Evolutionary conservation across 192 early-diverging fungal genomes (phyloP).

Genomic region (Entomortierella beljakovae): DNA sequence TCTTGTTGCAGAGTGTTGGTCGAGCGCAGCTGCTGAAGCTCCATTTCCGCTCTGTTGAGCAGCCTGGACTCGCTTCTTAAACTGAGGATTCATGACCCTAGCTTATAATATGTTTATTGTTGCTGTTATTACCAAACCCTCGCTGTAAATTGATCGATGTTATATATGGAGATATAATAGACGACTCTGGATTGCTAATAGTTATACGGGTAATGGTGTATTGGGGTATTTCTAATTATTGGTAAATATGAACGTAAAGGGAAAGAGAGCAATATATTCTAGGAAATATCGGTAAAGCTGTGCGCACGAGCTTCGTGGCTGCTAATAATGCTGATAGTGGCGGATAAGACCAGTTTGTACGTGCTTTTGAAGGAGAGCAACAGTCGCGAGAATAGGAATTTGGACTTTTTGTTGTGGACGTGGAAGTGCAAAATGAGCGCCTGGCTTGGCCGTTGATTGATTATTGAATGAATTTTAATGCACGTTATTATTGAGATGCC

Average conservation of each 20-base stretch:
- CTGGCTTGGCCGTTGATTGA: slow-evolving; percentile 1
- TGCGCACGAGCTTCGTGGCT: background rate
- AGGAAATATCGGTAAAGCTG: background rate
- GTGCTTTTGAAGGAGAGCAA: background rate
- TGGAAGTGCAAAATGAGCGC: background rate
- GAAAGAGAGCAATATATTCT: background rate
- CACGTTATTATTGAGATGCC: background rate
- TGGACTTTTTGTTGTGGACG: slow-evolving; percentile 5
- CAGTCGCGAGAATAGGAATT: slow-evolving; percentile 10
- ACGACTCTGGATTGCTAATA: background rate
- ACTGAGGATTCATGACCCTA: slow-evolving; percentile 12
- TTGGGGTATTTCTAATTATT: too few relatives aligned
- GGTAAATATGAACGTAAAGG: background rate
- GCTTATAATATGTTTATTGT: background rate
- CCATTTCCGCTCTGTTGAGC: slow-evolving; percentile 5
- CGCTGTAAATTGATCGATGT: background rate
- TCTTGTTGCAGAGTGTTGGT: slow-evolving; percentile 11
- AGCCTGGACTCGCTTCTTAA: slow-evolving; percentile 30
- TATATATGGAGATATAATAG: background rate
- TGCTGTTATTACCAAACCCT: background rate
- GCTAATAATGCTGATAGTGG: background rate
- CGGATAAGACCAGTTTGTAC: background rate
- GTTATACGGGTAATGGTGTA: background rate
- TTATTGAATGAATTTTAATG: background rate
- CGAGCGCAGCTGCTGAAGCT: background rate